These are phyloP conservation scores for Cystofilobasidium bisporidii DNA, from an alignment of 768 basidiomycete species.

Conservation along the genomic window DNA sequence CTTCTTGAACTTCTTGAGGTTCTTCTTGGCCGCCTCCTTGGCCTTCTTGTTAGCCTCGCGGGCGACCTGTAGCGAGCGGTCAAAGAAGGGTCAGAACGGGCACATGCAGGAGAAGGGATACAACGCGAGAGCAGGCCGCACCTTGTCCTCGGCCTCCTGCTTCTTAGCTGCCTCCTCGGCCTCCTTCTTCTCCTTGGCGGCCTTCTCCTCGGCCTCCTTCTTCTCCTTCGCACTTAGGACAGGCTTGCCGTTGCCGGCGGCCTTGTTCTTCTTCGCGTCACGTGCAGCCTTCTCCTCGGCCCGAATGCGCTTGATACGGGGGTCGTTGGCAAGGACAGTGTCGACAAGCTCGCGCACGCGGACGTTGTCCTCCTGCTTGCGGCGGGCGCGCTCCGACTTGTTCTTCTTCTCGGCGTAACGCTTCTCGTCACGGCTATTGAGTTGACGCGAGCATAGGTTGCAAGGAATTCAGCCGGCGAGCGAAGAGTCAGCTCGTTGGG, in stretches of 20 bases:
- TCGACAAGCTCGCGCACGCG: conserved; percentile 81
- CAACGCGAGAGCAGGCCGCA: not conserved
- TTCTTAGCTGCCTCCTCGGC: conserved; percentile 50
- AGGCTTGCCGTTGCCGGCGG: conserved; percentile 32
- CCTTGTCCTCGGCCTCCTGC: conserved; percentile 28
- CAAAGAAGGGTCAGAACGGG: not conserved
- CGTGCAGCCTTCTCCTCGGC: conserved; percentile 89
- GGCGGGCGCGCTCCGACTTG: conserved; percentile 85
- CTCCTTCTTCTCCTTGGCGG: conserved; percentile 40
- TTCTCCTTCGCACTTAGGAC: conserved; percentile 42
- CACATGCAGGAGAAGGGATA: not conserved
- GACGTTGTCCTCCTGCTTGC: conserved; percentile 95
- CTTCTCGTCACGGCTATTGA: conserved; percentile 97
- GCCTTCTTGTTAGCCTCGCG: conserved; percentile 50
- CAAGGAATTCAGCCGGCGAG: too few relatives aligned
- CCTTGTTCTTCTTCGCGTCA: conserved; percentile 73
- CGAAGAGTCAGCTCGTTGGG: not conserved
- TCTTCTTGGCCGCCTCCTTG: conserved; percentile 54
- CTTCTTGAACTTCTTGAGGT: conserved; percentile 52
- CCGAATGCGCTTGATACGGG: conserved; percentile 94
- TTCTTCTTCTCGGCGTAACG: conserved; percentile 99
- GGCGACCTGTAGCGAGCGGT: conserved; percentile 33
- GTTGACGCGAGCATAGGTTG: too few relatives aligned
- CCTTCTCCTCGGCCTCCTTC: conserved; percentile 61
- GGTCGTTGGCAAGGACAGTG: conserved; percentile 67